These are phyloP conservation scores for Bassia scoparia DNA, from an alignment of 148 eudicot genomes.

Conservation along the genomic window DNA sequence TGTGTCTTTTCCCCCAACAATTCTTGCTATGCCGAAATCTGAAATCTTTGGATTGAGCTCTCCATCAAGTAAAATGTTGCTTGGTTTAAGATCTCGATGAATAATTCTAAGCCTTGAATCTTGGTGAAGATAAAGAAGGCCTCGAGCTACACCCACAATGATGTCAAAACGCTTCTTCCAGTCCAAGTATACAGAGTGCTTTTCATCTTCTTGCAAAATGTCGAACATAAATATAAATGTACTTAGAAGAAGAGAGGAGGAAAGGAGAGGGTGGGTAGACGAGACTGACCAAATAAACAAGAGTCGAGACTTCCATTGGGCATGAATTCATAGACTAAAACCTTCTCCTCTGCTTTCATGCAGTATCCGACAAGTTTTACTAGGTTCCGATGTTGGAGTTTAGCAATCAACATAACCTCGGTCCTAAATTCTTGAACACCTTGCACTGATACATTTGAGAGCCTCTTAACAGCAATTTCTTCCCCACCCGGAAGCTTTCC, in stretches of 20 bases:
- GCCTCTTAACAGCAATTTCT: too few species aligned
- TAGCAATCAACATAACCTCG: too few species aligned
- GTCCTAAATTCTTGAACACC: too few species aligned
- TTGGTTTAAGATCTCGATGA: constrained; percentile 32
- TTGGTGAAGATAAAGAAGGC: constrained; percentile 32
- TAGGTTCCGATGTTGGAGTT: too few species aligned
- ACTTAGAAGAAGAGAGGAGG: too few species aligned
- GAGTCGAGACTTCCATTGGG: constrained; percentile 31
- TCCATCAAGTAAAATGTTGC: constrained; percentile 30
- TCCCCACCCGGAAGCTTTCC: too few species aligned
- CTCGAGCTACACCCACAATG: constrained; percentile 34
- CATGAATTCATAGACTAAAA: not conserved
- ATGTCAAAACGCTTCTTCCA: constrained; percentile 39
- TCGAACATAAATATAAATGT: not conserved
- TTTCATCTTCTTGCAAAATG: constrained; percentile 13
- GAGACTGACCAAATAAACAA: constrained; percentile 28
- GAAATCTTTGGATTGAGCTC: constrained; percentile 31
- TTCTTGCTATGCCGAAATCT: constrained; percentile 32
- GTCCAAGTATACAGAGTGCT: constrained; percentile 17
- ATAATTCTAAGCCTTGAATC: constrained; percentile 31
- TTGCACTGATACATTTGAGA: too few species aligned
- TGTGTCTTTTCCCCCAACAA: constrained; percentile 26
- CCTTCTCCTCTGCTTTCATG: not conserved
- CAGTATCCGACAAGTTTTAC: too few species aligned
- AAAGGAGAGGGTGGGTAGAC: too few species aligned